Evolutionary conservation across 345 rosid genomes (phyloP).

Genomic region (Streptanthus diversifolius): DNA sequence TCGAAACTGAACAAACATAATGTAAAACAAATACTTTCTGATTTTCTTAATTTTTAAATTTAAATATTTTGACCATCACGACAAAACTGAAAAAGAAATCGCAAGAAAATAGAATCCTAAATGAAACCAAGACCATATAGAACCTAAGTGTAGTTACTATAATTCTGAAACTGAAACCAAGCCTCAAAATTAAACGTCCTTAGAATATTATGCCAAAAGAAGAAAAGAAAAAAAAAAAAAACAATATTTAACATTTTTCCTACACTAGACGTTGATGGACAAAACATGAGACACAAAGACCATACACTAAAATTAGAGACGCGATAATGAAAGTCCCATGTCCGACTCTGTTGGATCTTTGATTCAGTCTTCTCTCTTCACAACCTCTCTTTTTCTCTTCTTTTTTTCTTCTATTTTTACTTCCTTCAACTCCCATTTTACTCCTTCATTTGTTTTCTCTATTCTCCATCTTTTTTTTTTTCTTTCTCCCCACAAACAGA

Average conservation of each 20-base stretch:
- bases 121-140: not conserved
- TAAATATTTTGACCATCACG: not conserved
- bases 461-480: not conserved
- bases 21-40: not conserved
- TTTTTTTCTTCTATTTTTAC: conserved; percentile 16
- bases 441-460: conserved; percentile 27
- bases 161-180: not conserved
- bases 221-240: not conserved
- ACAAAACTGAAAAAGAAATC: not conserved
- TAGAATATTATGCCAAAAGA: not conserved
- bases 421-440: conserved; percentile 27
- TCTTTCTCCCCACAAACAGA: not conserved
- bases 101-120: not conserved
- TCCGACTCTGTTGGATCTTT: conserved; percentile 61
- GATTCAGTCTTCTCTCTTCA: conserved; percentile 44
- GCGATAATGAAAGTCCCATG: conserved; percentile 31
- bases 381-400: conserved; percentile 38
- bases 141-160: not conserved
- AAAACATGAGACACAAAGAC: conserved; percentile 11
- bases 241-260: not conserved
- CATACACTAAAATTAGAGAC: conserved; percentile 29
- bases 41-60: not conserved
- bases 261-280: not conserved
- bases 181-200: not conserved
- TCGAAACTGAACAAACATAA: not conserved